These are phyloP conservation scores for Limnanthes douglasii DNA, from an alignment of 345 rosid genomes.

Conservation along the genomic window DNA sequence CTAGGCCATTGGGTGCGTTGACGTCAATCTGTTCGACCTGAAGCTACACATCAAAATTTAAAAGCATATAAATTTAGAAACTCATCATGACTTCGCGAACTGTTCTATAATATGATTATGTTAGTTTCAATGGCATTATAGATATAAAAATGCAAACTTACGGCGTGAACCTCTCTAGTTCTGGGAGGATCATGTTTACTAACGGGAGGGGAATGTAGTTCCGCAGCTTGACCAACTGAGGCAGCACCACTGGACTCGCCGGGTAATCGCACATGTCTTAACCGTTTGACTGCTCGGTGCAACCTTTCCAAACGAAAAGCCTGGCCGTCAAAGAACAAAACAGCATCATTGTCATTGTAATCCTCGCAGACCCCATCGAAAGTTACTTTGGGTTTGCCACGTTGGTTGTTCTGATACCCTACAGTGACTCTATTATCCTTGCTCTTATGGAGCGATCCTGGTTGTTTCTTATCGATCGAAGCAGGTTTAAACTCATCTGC, in stretches of 20 bases:
- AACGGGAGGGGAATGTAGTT: too few relatives aligned
- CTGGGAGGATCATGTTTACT: too few relatives aligned
- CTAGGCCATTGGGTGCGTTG: too few relatives aligned
- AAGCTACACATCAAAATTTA: too few relatives aligned
- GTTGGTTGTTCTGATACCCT: constrained; percentile 75
- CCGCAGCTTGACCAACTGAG: constrained; percentile 17
- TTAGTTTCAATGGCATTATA: too few relatives aligned
- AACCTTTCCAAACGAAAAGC: constrained; percentile 59
- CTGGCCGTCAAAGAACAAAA: constrained; percentile 63
- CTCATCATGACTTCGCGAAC: too few relatives aligned
- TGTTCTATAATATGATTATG: too few relatives aligned
- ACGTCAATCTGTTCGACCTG: too few relatives aligned
- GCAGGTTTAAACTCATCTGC: constrained; percentile 87
- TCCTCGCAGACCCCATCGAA: constrained; percentile 84
- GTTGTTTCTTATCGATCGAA: constrained; percentile 65
- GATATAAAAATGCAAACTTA: too few relatives aligned
- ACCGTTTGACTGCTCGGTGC: constrained; percentile 76
- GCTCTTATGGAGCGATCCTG: constrained; percentile 52
- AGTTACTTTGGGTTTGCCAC: constrained; percentile 62
- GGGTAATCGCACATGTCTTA: constrained; percentile 44
- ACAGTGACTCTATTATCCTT: constrained; percentile 67
- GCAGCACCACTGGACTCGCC: constrained; percentile 52
- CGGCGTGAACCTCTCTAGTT: too few relatives aligned
- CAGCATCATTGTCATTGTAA: constrained; percentile 68
- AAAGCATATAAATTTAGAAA: too few relatives aligned